Percentiles rank a stretch among this genome's conserved stretches.
phyloP scores from a whole-genome alignment of 2,329 filamentous ascomycete species.

The Colletotrichum viniferum region DNA sequence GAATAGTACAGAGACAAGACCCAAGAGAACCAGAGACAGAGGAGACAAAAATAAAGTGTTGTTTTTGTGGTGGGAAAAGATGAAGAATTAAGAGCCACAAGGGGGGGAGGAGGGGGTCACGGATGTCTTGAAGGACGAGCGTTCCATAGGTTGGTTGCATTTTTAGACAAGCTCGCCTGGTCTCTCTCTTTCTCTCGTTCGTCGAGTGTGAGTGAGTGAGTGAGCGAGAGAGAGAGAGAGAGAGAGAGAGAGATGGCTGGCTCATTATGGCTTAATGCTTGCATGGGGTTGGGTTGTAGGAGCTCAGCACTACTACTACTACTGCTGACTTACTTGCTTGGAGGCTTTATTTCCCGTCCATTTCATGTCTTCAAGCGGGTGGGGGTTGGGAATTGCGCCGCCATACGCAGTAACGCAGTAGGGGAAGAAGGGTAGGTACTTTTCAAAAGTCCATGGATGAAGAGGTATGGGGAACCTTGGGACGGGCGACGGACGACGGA shows the following conservation, averaged over 20 bases:
- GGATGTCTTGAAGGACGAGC: constrained; percentile 12
- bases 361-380: not conserved
- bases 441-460: not conserved
- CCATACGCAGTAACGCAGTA: not conserved
- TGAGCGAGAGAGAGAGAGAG: not conserved
- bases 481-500: not conserved
- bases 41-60: not conserved
- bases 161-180: not conserved
- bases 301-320: not conserved
- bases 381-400: not conserved
- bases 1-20: not conserved
- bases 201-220: not conserved
- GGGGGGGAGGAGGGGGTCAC: not conserved
- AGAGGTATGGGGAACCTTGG: not conserved
- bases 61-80: constrained; percentile 2
- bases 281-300: not conserved
- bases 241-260: not conserved
- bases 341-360: not conserved
- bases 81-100: constrained; percentile 17
- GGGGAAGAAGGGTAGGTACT: not conserved
- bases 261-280: not conserved
- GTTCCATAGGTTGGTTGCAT: constrained; percentile 9
- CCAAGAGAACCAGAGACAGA: not conserved
- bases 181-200: not conserved
- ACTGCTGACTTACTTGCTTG: not conserved